Evolutionary conservation across 148 eudicot species (phyloP).

Genomic region (Rhododendron kiyosumense): DNA sequence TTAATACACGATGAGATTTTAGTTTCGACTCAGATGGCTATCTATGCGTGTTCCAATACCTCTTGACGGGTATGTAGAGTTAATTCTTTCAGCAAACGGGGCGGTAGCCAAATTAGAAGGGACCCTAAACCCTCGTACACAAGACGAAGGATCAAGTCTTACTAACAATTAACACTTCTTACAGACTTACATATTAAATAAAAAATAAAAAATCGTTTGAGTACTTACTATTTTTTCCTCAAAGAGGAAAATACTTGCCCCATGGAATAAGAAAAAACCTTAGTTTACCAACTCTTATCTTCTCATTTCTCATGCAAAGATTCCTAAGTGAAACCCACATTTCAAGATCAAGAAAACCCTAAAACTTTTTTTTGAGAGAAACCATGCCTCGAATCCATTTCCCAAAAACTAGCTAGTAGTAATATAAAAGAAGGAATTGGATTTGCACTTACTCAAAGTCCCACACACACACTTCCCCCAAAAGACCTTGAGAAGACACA

Average conservation of each 20-base stretch:
- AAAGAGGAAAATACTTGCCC: neutral
- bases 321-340: neutral
- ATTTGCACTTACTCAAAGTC: slow-evolving; percentile 21
- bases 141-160: too few relatives aligned
- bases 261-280: neutral
- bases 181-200: too few relatives aligned
- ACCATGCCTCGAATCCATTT: slow-evolving; percentile 15
- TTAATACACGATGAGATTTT: neutral
- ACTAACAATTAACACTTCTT: too few relatives aligned
- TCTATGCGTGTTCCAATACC: too few relatives aligned
- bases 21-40: neutral
- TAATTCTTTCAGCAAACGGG: too few relatives aligned
- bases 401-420: slow-evolving; percentile 18
- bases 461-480: slow-evolving; percentile 15
- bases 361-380: neutral
- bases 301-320: neutral
- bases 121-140: neutral
- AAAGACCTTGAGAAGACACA: slow-evolving; percentile 49
- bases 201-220: too few relatives aligned
- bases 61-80: too few relatives aligned
- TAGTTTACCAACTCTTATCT: neutral
- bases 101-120: neutral
- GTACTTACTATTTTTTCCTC: neutral
- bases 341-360: slow-evolving; percentile 9
- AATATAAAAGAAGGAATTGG: slow-evolving; percentile 1